phyloP scores from a whole-genome alignment of 768 basidiomycete genomes.

The Russula lepida region DNA sequence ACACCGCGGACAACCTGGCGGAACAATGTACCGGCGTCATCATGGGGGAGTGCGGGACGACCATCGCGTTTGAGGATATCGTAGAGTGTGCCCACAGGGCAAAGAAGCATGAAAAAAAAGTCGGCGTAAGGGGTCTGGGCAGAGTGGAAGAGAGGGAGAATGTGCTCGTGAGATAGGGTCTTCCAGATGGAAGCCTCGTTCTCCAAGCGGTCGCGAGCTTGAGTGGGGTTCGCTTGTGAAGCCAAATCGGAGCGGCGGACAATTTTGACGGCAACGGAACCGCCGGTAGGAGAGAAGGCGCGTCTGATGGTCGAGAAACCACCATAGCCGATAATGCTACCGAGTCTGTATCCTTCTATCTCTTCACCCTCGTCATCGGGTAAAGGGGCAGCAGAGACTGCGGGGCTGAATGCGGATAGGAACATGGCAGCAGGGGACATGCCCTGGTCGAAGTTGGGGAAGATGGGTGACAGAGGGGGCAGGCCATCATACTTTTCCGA shows the following conservation, averaged over 20 bases:
- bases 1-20: slow-evolving; percentile 77
- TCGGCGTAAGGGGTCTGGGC: slow-evolving; percentile 54
- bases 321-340: slow-evolving; percentile 67
- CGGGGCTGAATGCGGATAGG: slow-evolving; percentile 52
- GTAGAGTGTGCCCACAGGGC: slow-evolving; percentile 78
- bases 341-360: slow-evolving; percentile 68
- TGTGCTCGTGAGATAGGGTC: slow-evolving; percentile 72
- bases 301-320: slow-evolving; percentile 74
- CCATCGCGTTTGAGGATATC: slow-evolving; percentile 73
- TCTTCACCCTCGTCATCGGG: slow-evolving; percentile 62
- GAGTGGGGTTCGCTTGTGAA: slow-evolving; percentile 41
- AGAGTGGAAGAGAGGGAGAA: slow-evolving; percentile 72
- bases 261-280: slow-evolving; percentile 75
- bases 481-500: slow-evolving; percentile 14
- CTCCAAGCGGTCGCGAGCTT: slow-evolving; percentile 48
- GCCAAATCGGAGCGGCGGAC: slow-evolving; percentile 51
- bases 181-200: slow-evolving; percentile 70
- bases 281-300: slow-evolving; percentile 54
- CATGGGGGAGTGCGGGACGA: slow-evolving; percentile 56
- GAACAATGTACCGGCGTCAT: slow-evolving; percentile 80
- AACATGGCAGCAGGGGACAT: slow-evolving; percentile 70
- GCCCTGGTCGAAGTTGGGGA: slow-evolving; percentile 9
- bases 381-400: slow-evolving; percentile 28
- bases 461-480: slow-evolving; percentile 11
- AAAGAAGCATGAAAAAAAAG: slow-evolving; percentile 76